Evolutionary conservation across 805 yeast species (phyloP).

Genomic region (Metschnikowia baotianmanensis): DNA sequence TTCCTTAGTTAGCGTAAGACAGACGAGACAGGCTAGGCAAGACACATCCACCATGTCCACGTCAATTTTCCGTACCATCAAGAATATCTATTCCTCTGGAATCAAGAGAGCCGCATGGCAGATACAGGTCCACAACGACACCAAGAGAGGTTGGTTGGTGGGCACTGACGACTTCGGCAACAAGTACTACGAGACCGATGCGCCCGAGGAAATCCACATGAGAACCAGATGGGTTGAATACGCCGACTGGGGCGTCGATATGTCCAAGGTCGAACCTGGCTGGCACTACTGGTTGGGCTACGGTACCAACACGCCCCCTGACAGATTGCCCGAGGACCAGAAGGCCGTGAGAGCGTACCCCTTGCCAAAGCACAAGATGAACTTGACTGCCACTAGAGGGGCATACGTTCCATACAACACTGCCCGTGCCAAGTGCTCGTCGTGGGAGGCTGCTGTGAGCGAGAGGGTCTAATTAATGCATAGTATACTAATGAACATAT

Average conservation of each 20-base stretch:
- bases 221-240: constrained; percentile 91
- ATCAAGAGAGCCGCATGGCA: constrained; percentile 60
- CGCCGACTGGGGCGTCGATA: constrained; percentile 58
- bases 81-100: constrained; percentile 59
- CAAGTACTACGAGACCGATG: constrained; percentile 71
- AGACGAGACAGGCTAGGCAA: constrained; percentile 1
- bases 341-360: constrained; percentile 57
- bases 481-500: constrained; percentile 2
- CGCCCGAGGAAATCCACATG: constrained; percentile 73
- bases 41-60: constrained; percentile 44
- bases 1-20: background rate
- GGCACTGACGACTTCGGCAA: constrained; percentile 70
- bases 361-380: constrained; percentile 46
- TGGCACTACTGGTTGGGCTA: constrained; percentile 92
- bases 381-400: constrained; percentile 63
- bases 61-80: constrained; percentile 55
- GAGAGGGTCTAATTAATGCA: constrained; percentile 26
- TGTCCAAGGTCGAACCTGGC: constrained; percentile 79
- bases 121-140: constrained; percentile 64
- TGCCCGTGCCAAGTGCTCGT: constrained; percentile 64
- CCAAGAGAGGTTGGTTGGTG: constrained; percentile 60
- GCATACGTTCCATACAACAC: constrained; percentile 83
- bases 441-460: constrained; percentile 67
- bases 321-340: constrained; percentile 50
- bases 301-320: constrained; percentile 78